phyloP scores from a whole-genome alignment of 2,329 filamentous ascomycete genomes.

The Achaetomium macrosporum region DNA sequence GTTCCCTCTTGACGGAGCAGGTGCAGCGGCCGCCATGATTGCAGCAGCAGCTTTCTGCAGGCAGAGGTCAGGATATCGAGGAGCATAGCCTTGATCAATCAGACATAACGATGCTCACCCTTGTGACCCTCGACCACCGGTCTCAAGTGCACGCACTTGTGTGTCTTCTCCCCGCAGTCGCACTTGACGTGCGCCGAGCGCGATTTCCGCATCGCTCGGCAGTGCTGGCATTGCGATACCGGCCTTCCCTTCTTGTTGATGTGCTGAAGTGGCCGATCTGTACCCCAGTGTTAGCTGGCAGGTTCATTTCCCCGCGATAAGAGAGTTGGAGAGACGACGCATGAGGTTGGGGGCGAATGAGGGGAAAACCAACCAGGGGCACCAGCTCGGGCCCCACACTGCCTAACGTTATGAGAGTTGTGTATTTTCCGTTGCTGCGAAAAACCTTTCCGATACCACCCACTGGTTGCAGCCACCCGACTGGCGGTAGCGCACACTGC shows the following conservation, averaged over 20 bases:
- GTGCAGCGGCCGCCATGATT: constrained; percentile 63
- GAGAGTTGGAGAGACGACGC: neutral
- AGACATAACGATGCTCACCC: constrained; percentile 41
- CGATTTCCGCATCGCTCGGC: constrained; percentile 92
- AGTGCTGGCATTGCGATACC: constrained; percentile 96
- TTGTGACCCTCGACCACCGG: constrained; percentile 52
- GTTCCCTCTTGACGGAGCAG: constrained; percentile 59
- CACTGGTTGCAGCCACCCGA: constrained; percentile 22
- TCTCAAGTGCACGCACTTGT: constrained; percentile 59
- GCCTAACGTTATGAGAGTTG: neutral
- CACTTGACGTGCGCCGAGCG: constrained; percentile 92
- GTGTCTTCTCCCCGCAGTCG: constrained; percentile 90
- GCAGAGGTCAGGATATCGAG: constrained; percentile 30
- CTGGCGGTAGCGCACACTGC: neutral
- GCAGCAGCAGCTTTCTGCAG: constrained; percentile 60
- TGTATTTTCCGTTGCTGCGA: constrained; percentile 16
- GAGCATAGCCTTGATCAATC: constrained; percentile 22
- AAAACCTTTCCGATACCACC: constrained; percentile 16
- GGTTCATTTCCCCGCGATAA: constrained; percentile 6
- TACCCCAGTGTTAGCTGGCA: constrained; percentile 19
- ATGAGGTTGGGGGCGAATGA: neutral
- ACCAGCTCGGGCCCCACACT: constrained; percentile 8
- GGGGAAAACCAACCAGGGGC: constrained; percentile 5
- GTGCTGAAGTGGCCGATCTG: constrained; percentile 85
- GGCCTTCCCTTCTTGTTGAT: constrained; percentile 98